Base-by-base conservation (phyloP, 1,284 basidiomycete species). In the Cutaneotrichosporon mucoides region DNA sequence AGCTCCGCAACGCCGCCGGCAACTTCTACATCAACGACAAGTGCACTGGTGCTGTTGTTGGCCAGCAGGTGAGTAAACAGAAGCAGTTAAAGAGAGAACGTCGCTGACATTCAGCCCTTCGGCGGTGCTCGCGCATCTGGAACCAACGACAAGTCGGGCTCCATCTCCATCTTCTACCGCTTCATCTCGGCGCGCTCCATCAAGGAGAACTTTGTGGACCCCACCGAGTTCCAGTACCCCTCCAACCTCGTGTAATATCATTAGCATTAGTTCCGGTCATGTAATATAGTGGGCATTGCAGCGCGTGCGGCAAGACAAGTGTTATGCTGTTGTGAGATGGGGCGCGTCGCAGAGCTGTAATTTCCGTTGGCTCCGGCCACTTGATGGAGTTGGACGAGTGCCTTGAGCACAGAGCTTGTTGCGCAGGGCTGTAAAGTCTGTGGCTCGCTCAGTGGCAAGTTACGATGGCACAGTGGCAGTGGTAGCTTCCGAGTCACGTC, bases 131-230 rank as follows among this genome's bases (percentile, higher is more conserved):
- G 95, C 49, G 91, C 85, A 24, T 92, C 89, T 69, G 95, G 96
- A 36, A 99, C 96, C 65, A 98, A 98, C 81, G 96, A 99, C 80
- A 99, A 98, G 82, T 90, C 92, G 1, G 95, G 95, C 12, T 92
- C 89, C 66, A 87, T 93, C 67, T 85, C 84, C 69, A 90, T 97
- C 74, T 94, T 90, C 81, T 92, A 89, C 78, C 82, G 92, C 60
- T 95, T 94, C 78, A 84, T 92, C 37, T 91, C 88, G 57, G 87
- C 89, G 50, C 84, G 95, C 70, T 92, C 89, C 66, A 94, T 99
- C 83, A 99, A 98, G 84, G 95, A 99, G 82, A 91, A 88, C 76
- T 95, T 95, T 71, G 83, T 93, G 47, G 84, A 84, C 11, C 79
- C 92, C 66, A 85, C 88, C 66, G 85, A 87, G 54, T 88, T 87